Conservation (phyloP, 257 asterid species). For the Nicotiana attenuata region DNA sequence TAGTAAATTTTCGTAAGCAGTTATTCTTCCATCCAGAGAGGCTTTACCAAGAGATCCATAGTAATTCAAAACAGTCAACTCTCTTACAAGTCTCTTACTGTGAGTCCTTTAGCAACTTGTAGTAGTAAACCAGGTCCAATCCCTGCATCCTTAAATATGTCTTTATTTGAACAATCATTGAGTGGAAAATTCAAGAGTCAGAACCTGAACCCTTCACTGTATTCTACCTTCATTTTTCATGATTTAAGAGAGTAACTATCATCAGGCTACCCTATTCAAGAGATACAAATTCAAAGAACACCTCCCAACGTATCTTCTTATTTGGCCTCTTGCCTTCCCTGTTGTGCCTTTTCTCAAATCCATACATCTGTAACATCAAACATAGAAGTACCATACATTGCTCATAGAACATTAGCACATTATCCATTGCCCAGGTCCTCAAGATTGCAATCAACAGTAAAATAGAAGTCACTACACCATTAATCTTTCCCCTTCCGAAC, state of each 20-base stretch:
- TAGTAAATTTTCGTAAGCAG: conserved; percentile 72
- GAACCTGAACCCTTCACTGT: background rate
- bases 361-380: background rate
- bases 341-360: background rate
- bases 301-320: background rate
- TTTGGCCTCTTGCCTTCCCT: background rate
- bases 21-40: conserved; percentile 34
- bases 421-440: background rate
- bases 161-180: background rate
- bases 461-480: background rate
- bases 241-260: background rate
- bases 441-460: background rate
- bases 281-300: background rate
- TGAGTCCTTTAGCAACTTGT: background rate
- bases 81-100: background rate
- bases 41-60: background rate
- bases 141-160: background rate
- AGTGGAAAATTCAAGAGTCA: background rate
- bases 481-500: background rate
- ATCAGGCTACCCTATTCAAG: background rate
- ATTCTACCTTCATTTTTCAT: background rate
- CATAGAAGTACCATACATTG: background rate
- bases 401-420: background rate
- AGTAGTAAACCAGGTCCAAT: background rate
- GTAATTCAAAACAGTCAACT: background rate